phyloP scores from a whole-genome alignment of 129 eudicot genomes.

The Flaveria sonorensis region DNA sequence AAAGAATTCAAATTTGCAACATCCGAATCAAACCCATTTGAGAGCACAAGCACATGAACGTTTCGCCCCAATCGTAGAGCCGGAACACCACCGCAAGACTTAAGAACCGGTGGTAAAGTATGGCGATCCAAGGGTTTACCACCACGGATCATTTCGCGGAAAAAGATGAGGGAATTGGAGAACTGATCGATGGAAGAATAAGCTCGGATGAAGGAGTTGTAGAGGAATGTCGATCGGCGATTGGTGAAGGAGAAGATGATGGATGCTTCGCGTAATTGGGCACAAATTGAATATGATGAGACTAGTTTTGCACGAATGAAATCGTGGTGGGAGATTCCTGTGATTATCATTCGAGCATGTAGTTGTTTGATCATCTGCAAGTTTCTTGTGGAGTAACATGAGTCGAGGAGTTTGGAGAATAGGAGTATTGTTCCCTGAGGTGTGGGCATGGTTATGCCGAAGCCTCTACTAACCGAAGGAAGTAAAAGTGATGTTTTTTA shows the following conservation, averaged over 20 bases:
- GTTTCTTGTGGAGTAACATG: constrained; percentile 44
- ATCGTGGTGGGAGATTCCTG: constrained; percentile 41
- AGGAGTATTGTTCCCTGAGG: constrained; percentile 31
- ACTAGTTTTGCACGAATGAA: constrained; percentile 52
- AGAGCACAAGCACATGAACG: constrained; percentile 35
- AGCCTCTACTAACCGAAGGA: too few relatives aligned
- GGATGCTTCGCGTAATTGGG: constrained; percentile 48
- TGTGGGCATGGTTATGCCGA: constrained; percentile 24
- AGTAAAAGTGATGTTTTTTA: too few relatives aligned
- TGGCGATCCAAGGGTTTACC: constrained; percentile 42
- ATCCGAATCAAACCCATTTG: constrained; percentile 50
- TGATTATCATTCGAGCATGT: constrained; percentile 39
- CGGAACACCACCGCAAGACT: constrained; percentile 45
- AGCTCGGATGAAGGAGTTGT: constrained; percentile 54
- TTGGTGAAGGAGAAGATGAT: constrained; percentile 46
- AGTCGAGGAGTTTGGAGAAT: constrained; percentile 39
- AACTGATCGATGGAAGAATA: constrained; percentile 32
- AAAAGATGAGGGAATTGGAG: constrained; percentile 35
- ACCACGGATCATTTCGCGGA: constrained; percentile 42
- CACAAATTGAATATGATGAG: constrained; percentile 46
- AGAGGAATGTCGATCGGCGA: constrained; percentile 53
- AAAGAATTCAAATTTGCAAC: constrained; percentile 31
- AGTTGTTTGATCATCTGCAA: constrained; percentile 38
- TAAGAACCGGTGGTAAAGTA: constrained; percentile 52
- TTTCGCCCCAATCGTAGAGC: constrained; percentile 39